Base-by-base conservation (phyloP, 2,329 filamentous ascomycete species). In the Lasiodiplodia citricola region DNA sequence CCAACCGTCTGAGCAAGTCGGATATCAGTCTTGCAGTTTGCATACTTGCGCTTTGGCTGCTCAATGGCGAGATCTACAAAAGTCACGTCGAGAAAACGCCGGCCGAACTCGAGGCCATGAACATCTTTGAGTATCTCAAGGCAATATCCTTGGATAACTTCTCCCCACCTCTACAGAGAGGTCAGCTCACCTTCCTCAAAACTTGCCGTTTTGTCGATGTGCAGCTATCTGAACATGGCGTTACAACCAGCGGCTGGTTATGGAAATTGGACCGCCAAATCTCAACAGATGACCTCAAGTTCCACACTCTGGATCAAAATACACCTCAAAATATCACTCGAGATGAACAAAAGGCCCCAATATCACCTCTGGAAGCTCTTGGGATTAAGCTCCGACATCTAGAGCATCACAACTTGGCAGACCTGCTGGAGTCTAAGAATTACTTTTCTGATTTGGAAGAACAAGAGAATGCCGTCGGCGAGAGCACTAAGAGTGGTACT, bases 1-100 rank as follows among this genome's bases (percentile, higher is more conserved):
- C 66, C 2, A 68, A 55, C 14, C n/a, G 41, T 0, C 21, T 68
- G 21, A 37, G 38, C 18, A 52, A 41, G 10, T 50, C 66, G 16
- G 31, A 57, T 7, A 18, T 23, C 23, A 67, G 69, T 31, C 56
- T 71, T 25, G 67, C 62, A 28, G n/a, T 64, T 35, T 55, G 57
- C 3, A 69, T 71, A 44, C 57, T 71, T 7, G 63, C 70, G 7
- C 69, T 71, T 8, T 70, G 50, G 51, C 56, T 70, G 11, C 66
- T 68, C 23, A 70, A 71, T 54, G 69, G 70, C 18, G 70, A 71
- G 44, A 69, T 71, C 10, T 63, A 69, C 65, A 68, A 66, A 23
- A 67, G 63, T n/a, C 16, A 62, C 1, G 28, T n/a, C 2, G 31
- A 38, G 4, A 14, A 37, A 6, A 38, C 10, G 5, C 41, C 31